Base-by-base conservation (phyloP, 768 basidiomycete species). In the Podaxis pistillaris region DNA sequence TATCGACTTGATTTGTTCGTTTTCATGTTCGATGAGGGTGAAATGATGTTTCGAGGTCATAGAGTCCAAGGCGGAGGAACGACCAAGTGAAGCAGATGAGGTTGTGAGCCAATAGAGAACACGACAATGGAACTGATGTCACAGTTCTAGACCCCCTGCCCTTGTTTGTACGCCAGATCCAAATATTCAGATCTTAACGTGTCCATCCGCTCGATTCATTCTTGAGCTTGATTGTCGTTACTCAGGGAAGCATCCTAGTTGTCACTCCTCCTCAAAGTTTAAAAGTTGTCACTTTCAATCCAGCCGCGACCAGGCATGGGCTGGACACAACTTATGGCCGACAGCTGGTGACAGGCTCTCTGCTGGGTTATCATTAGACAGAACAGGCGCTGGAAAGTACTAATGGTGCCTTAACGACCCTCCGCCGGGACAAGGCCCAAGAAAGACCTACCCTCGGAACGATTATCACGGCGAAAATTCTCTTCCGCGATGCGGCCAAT, bases 1-100 rank as follows among this genome's bases (percentile, higher is more conserved):
- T 50, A 81, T 68, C 17, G 81, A 82, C 28, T 70, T 65, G 53
- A 71, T 66, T 28, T 65, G 63, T 33, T 65, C 65, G 53, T 70
- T 56, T 41, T 67, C 44, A 44, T 56, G 44, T 13, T 49, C 8
- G 4, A 56, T 50, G 37, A 51, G 38, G 44, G 50, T 57, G 49
- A 56, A 50, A 57, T 62, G 57, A 41, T 58, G 63, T 49, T 38
- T 24, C 12, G 61, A 40, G 56, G 55, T 33, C 62, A 58, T 58
- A 36, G 44, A 57, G 28, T 30, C 17, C 11, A 37, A 36, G 40
- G 56, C 12, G 6, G 19, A 33, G 37, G 26, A 57, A 22, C 12
- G 26, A 26, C 22, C 41, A 44, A 24, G 49, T 28, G 44, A 17
- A 46, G 44, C 19, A 17, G 19, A 17, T 46, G 44, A n/a, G 17